Evolutionary conservation across 441 rosid genomes (phyloP).

Genomic region (Gossypium aridum): DNA sequence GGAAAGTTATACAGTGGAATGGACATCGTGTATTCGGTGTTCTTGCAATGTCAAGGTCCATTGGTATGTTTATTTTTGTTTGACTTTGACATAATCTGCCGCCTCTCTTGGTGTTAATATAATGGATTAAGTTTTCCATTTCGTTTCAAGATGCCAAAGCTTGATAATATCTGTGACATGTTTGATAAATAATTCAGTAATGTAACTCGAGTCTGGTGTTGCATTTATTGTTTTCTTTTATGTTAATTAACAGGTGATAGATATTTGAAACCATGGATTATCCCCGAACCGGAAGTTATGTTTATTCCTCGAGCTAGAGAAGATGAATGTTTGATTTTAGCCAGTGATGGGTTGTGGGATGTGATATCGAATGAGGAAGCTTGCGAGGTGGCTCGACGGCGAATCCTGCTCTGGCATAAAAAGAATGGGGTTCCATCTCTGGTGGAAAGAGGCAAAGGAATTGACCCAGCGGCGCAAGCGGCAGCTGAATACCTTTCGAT

Average conservation of each 20-base stretch:
- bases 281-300: slow-evolving; percentile 76
- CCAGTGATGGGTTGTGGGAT: slow-evolving; percentile 87
- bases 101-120: neutral
- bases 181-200: neutral
- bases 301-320: slow-evolving; percentile 75
- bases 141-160: neutral
- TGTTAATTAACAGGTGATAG: slow-evolving; percentile 50
- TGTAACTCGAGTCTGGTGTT: neutral
- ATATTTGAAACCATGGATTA: slow-evolving; percentile 77
- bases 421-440: slow-evolving; percentile 47
- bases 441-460: slow-evolving; percentile 49
- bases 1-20: slow-evolving; percentile 81
- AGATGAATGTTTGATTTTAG: slow-evolving; percentile 71
- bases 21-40: slow-evolving; percentile 89
- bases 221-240: neutral
- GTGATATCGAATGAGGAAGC: slow-evolving; percentile 79
- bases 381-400: slow-evolving; percentile 63
- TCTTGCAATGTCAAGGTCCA: slow-evolving; percentile 88
- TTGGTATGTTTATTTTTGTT: slow-evolving; percentile 41
- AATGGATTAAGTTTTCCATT: neutral
- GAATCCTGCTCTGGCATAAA: slow-evolving; percentile 70
- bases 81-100: neutral
- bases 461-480: slow-evolving; percentile 66
- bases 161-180: neutral
- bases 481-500: slow-evolving; percentile 71